Evolutionary conservation across 2,329 filamentous ascomycete species (phyloP), one percentile per base, ranked within the genome.

Genomic region (Fusarium devonianum): DNA sequence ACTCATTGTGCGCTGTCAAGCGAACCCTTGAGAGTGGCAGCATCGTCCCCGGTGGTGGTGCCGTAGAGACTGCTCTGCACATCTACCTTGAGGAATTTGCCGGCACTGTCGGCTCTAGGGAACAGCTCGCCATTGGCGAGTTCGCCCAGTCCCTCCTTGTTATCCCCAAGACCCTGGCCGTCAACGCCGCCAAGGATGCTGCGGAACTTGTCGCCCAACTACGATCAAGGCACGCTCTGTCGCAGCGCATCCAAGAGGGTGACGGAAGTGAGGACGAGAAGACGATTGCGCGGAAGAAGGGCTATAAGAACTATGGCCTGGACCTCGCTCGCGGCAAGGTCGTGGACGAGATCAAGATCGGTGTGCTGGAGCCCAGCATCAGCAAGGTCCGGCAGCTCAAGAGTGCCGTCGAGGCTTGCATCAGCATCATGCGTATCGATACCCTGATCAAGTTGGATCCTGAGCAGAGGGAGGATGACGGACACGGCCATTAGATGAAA

Each of bases 61-160:
- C 94, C 32, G 93, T 97, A 16, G 94, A 99, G 80, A 97, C 94
- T n/a, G 94, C 94, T 37, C 84, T 99, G 60, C 94, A 97, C 78
- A 99, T 99, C 71, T 99, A 97, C 77, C 84, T 99, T 23, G 94
- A 99, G 78, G 94, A 99, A 75, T 99, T 96, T 74, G 94, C 94
- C 42, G 93, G 94, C 65, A 97, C 94, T 26, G 93, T 99, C 56
- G 92, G 93, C 62, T 97, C 93, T 44, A 87, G 94, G 66, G 94
- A 99, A 76, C 94, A 99, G 78, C 86, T 99, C 42, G 94, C 94
- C 59, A 97, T 99, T 69, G 94, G 90, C 70, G 93, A 97, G 74
- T 99, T 99, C 67, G 94, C 94, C 7, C 91, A 96, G 71, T 87
- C 94, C 19, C 89, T 99, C 34, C 89, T 99, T 45, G 80, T 93